A percentile compares a stretch with the other conserved stretches of the same genome.
These are phyloP conservation scores for Coelastrella sp. DNA, from an alignment of 139 green algal genomes.

Conservation along the genomic window DNA sequence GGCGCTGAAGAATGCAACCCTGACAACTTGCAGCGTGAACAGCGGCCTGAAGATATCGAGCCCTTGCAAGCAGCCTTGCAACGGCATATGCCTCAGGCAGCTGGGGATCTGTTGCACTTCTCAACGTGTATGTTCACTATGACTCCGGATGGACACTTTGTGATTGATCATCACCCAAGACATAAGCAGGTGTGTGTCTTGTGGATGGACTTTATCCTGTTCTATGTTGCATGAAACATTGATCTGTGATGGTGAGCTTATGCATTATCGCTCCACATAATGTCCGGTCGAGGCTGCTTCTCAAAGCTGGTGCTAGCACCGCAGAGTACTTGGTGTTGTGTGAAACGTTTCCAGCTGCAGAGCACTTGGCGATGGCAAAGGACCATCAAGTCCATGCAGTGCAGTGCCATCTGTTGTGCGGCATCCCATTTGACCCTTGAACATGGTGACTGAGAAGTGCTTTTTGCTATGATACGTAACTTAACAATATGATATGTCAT, in stretches of 20 bases:
- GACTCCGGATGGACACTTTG: slow-evolving; percentile 84
- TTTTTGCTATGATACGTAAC: too few species aligned
- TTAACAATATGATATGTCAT: too few species aligned
- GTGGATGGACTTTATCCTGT: background rate
- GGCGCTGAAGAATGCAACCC: slow-evolving; percentile 47
- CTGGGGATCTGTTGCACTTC: slow-evolving; percentile 56
- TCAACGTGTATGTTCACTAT: slow-evolving; percentile 87
- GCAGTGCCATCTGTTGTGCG: too few species aligned
- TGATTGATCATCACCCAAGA: slow-evolving; percentile 81
- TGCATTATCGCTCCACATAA: background rate
- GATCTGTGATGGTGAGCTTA: background rate
- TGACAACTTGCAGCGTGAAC: slow-evolving; percentile 47
- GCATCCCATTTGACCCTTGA: too few species aligned
- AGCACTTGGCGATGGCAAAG: background rate
- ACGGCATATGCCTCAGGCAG: slow-evolving; percentile 66
- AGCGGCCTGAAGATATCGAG: slow-evolving; percentile 64
- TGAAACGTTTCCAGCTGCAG: background rate
- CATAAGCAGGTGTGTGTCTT: slow-evolving; percentile 68
- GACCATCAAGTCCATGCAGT: too few species aligned
- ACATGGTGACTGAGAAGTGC: too few species aligned
- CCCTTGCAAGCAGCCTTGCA: slow-evolving; percentile 51
- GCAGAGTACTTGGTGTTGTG: background rate
- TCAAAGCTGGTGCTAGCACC: too few species aligned
- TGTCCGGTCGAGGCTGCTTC: too few species aligned
- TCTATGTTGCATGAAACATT: background rate